A percentile compares a stretch with the other conserved stretches of the same genome.
These are phyloP conservation scores for Coemansia sp. DNA, from an alignment of 371 early-diverging fungal genomes.

Conservation along the genomic window DNA sequence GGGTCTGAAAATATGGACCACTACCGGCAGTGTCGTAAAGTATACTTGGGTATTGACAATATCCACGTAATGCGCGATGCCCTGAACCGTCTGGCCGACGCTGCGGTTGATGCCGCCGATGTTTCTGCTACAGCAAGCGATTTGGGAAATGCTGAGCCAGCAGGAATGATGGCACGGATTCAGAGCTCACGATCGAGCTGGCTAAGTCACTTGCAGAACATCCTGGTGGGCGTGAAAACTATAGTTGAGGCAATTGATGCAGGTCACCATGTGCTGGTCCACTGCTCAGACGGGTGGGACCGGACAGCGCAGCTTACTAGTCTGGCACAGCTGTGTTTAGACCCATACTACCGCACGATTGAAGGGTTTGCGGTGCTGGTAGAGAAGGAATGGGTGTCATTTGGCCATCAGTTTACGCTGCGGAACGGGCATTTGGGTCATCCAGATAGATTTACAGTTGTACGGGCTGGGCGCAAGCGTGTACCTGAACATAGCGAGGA, in stretches of 20 bases:
- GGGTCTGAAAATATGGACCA: slow-evolving; percentile 93
- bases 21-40: slow-evolving; percentile 55
- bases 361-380: slow-evolving; percentile 85
- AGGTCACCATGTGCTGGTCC: slow-evolving; percentile 87
- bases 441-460: slow-evolving; percentile 63
- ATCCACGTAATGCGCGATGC: slow-evolving; percentile 96
- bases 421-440: slow-evolving; percentile 87
- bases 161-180: slow-evolving; percentile 53
- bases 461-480: slow-evolving; percentile 12
- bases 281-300: slow-evolving; percentile 99
- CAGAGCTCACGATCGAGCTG: slow-evolving; percentile 73
- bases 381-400: slow-evolving; percentile 95
- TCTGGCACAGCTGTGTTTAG: slow-evolving; percentile 84
- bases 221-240: slow-evolving; percentile 75
- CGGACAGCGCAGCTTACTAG: slow-evolving; percentile 93
- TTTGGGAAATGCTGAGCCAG: neutral
- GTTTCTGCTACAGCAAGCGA: no score
- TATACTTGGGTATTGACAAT: slow-evolving; percentile 91
- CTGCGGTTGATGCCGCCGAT: slow-evolving; percentile 3
- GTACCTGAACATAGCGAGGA: neutral
- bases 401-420: slow-evolving; percentile 93
- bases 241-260: slow-evolving; percentile 79
- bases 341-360: slow-evolving; percentile 92
- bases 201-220: slow-evolving; percentile 79
- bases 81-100: slow-evolving; percentile 76